Evolutionary conservation across 257 asterid genomes (phyloP).

Genomic region (Solanum bukasovii): DNA sequence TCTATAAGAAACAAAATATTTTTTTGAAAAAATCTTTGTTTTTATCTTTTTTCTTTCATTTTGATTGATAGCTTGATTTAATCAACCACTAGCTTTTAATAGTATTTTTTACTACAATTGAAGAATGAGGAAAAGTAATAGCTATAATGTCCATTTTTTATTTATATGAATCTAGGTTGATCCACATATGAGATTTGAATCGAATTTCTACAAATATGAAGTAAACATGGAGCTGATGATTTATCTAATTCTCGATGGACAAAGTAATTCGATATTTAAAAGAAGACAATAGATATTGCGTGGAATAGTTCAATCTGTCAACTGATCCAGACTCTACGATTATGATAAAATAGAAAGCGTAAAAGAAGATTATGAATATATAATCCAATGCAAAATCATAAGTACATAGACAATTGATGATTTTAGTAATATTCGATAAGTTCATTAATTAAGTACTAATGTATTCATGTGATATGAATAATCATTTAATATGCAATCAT

Average conservation of each 20-base stretch:
- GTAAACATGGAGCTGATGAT: no score
- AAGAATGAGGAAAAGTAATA: no score
- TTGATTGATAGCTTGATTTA: neutral
- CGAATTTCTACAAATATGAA: no score
- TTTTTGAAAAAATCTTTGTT: neutral
- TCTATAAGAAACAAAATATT: neutral
- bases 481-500: neutral
- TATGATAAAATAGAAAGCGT: no score
- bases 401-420: neutral
- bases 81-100: neutral
- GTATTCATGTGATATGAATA: neutral
- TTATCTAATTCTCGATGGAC: no score
- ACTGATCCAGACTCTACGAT: accelerated
- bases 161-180: no score
- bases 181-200: no score
- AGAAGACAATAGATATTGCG: no score
- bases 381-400: neutral
- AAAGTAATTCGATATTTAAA: no score
- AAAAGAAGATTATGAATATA: neutral
- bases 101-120: neutral
- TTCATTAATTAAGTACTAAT: no score
- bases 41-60: neutral
- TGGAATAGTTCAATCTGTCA: no score
- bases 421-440: no score
- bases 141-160: neutral